Percentiles rank a stretch among this genome's conserved stretches.
Conservation (phyloP, 2,329 filamentous ascomycete genomes). For the Botrytis galanthina region DNA sequence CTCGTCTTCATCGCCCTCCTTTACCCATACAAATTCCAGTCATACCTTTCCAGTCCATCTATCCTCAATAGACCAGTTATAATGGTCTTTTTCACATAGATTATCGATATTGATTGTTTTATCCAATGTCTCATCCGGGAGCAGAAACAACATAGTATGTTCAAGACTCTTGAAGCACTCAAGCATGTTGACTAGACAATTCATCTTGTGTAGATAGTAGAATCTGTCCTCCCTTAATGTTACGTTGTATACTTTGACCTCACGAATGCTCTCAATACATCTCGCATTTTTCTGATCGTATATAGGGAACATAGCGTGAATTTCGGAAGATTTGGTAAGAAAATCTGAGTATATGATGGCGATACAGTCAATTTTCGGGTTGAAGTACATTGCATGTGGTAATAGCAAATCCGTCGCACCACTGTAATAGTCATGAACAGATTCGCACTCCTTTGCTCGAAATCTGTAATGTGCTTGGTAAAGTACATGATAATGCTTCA, state of each 20-base stretch:
- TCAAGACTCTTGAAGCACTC: background rate
- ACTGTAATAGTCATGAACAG: background rate
- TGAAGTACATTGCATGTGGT: background rate
- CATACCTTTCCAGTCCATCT: background rate
- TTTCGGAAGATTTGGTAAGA: rapidly evolving
- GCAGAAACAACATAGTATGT: background rate
- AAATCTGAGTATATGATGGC: background rate
- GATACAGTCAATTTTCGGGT: background rate
- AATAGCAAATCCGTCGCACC: background rate
- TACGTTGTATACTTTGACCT: background rate
- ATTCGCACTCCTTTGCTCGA: too few relatives aligned
- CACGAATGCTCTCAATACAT: background rate
- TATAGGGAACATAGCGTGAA: background rate
- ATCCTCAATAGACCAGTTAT: background rate
- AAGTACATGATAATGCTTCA: background rate
- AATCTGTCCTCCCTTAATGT: background rate
- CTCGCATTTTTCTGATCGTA: background rate
- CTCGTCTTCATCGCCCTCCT: background rate
- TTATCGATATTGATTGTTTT: background rate
- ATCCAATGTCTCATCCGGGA: background rate
- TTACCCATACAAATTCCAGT: background rate
- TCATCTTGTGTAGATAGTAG: background rate
- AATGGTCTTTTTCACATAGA: rapidly evolving
- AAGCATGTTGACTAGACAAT: background rate
- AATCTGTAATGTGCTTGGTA: background rate